phyloP scores from a whole-genome alignment of 495 filamentous ascomycete genomes.

The Ascodesmis nigricans region DNA sequence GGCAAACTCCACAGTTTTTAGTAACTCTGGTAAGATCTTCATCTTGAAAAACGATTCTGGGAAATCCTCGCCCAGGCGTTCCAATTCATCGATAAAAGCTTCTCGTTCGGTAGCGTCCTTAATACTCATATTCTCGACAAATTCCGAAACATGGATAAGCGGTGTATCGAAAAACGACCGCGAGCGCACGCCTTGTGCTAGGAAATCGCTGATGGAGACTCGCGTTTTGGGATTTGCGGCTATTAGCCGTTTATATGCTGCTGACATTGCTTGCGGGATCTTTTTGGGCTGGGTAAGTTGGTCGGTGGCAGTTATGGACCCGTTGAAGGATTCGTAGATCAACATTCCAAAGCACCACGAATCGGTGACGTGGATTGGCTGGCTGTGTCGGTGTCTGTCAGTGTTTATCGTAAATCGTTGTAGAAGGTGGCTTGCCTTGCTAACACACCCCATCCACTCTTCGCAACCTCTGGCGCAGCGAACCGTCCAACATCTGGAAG shows the following conservation, averaged over 20 bases:
- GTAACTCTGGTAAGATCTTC: slow-evolving; percentile 84
- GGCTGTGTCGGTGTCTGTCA: no score
- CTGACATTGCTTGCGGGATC: slow-evolving; percentile 68
- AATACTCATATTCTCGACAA: slow-evolving; percentile 73
- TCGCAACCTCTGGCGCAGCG: slow-evolving; percentile 65
- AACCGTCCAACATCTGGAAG: slow-evolving; percentile 65
- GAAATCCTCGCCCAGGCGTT: slow-evolving; percentile 73
- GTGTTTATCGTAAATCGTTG: no score
- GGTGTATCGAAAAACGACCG: slow-evolving; percentile 84
- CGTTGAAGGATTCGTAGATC: slow-evolving; percentile 78
- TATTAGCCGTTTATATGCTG: slow-evolving; percentile 68
- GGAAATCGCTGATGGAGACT: slow-evolving; percentile 61
- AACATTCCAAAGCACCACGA: slow-evolving; percentile 68
- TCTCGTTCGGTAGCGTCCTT: slow-evolving; percentile 70
- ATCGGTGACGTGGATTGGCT: slow-evolving; percentile 62
- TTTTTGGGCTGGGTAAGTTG: slow-evolving; percentile 67
- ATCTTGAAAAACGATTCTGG: slow-evolving; percentile 95
- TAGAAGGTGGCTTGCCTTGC: slow-evolving; percentile 32
- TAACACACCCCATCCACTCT: slow-evolving; percentile 67
- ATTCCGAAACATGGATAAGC: slow-evolving; percentile 73
- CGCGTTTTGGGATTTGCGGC: slow-evolving; percentile 76
- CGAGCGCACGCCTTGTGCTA: slow-evolving; percentile 64
- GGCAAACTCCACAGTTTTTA: slow-evolving; percentile 93
- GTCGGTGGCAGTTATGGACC: slow-evolving; percentile 40
- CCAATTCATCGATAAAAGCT: slow-evolving; percentile 66